Percentiles rank a stretch among this genome's conserved stretches.
Conservation (phyloP, 2,329 filamentous ascomycete genomes). For the Calycina marina region DNA sequence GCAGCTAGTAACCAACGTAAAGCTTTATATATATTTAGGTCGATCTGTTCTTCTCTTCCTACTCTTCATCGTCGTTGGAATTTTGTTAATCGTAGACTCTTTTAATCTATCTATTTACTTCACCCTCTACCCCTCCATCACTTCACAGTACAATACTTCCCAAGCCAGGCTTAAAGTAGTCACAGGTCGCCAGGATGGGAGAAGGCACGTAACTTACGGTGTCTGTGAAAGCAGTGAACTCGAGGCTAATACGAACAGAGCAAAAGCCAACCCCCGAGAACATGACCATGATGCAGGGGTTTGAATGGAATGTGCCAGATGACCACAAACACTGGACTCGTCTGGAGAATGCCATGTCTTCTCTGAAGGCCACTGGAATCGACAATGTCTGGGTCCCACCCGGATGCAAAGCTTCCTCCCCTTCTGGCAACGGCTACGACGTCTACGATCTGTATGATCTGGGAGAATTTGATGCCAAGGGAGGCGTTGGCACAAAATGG, state of each 20-base stretch:
- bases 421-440: slow-evolving; percentile 51
- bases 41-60: too few species aligned
- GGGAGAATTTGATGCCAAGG: slow-evolving; percentile 62
- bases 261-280: slow-evolving; percentile 28
- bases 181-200: not conserved
- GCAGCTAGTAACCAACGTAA: too few species aligned
- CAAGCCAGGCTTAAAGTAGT: too few species aligned
- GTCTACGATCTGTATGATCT: slow-evolving; percentile 57
- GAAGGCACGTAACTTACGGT: not conserved
- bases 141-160: not conserved
- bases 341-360: slow-evolving; percentile 34
- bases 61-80: too few species aligned
- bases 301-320: slow-evolving; percentile 57
- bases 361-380: slow-evolving; percentile 43
- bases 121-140: too few species aligned
- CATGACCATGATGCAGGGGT: slow-evolving; percentile 50
- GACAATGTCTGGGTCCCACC: slow-evolving; percentile 55
- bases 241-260: too few species aligned
- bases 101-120: too few species aligned
- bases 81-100: too few species aligned
- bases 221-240: not conserved
- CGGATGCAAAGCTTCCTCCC: slow-evolving; percentile 50
- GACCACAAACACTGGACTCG: slow-evolving; percentile 47
- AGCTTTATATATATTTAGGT: too few species aligned
- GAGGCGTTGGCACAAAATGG: slow-evolving; percentile 50